Evolutionary conservation across 139 green algal species (phyloP).

Genomic region (Desmodesmus armatus): DNA sequence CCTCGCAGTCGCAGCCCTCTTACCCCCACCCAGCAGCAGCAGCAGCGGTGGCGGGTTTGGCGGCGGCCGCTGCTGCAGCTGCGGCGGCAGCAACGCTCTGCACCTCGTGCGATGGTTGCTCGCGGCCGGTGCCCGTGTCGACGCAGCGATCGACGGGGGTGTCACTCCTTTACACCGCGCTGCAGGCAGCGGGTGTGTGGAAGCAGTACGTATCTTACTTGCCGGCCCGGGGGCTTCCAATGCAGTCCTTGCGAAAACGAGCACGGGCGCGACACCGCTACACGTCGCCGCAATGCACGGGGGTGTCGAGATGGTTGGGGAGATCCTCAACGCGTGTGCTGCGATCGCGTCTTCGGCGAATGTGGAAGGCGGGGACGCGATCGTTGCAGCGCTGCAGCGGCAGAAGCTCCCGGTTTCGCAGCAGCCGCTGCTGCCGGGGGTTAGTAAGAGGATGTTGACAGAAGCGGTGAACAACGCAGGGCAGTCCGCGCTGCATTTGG

Average conservation of each 20-base stretch:
- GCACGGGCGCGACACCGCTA: no score
- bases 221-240: no score
- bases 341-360: no score
- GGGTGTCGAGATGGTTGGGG: no score
- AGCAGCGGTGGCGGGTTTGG: neutral
- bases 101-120: constrained; percentile 30
- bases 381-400: neutral
- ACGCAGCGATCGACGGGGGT: constrained; percentile 17
- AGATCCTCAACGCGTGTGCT: no score
- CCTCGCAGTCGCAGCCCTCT: constrained; percentile 24
- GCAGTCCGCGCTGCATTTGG: constrained; percentile 19
- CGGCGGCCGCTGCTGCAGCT: neutral
- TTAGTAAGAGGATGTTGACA: neutral
- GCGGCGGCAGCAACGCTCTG: neutral
- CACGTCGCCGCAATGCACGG: no score
- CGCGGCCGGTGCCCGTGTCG: constrained; percentile 19
- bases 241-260: no score
- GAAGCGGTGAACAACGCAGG: constrained; percentile 11
- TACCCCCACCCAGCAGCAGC: constrained; percentile 31
- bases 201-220: no score
- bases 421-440: neutral
- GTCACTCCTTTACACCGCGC: constrained; percentile 21
- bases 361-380: no score
- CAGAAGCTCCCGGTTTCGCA: neutral
- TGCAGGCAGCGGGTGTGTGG: neutral